Conservation (phyloP, 2,329 filamentous ascomycete genomes). For the Fusarium falciforme region DNA sequence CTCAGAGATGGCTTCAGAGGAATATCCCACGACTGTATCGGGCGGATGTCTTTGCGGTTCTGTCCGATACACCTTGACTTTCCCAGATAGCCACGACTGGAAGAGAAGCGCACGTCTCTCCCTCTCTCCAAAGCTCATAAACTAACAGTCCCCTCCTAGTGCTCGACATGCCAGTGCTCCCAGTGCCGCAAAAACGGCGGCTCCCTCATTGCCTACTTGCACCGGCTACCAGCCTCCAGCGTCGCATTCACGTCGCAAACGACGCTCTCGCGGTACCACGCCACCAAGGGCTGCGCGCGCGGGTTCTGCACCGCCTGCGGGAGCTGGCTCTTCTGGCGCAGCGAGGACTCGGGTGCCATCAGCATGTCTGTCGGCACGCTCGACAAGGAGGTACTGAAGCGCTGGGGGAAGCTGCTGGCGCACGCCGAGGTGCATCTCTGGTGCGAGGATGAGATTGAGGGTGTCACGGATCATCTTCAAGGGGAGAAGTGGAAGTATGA, state of each 20-base stretch:
- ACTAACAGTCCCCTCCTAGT: slow-evolving; percentile 42
- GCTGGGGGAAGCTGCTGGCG: slow-evolving; percentile 55
- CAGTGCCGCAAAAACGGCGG: slow-evolving; percentile 66
- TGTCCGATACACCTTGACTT: slow-evolving; percentile 61
- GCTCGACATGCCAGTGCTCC: slow-evolving; percentile 64
- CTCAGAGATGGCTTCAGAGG: slow-evolving; percentile 32
- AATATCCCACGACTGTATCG: slow-evolving; percentile 52
- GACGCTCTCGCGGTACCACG: slow-evolving; percentile 54
- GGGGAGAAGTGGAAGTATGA: slow-evolving; percentile 41
- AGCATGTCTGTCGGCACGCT: slow-evolving; percentile 57
- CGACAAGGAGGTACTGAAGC: slow-evolving; percentile 56
- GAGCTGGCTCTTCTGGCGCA: slow-evolving; percentile 60
- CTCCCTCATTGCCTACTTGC: slow-evolving; percentile 56
- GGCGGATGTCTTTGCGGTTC: slow-evolving; percentile 65
- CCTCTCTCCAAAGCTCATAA: neutral
- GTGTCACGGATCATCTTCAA: slow-evolving; percentile 58
- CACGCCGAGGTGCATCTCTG: slow-evolving; percentile 54
- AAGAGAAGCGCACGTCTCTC: slow-evolving; percentile 43
- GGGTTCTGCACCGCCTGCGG: slow-evolving; percentile 63
- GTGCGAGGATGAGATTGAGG: slow-evolving; percentile 59
- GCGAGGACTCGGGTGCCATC: slow-evolving; percentile 44
- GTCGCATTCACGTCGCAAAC: slow-evolving; percentile 50
- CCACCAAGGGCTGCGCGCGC: slow-evolving; percentile 54
- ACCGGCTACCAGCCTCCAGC: slow-evolving; percentile 50
- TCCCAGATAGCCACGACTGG: slow-evolving; percentile 60